Evolutionary conservation across 768 basidiomycete genomes (phyloP).

Genomic region (Galerina marginata): DNA sequence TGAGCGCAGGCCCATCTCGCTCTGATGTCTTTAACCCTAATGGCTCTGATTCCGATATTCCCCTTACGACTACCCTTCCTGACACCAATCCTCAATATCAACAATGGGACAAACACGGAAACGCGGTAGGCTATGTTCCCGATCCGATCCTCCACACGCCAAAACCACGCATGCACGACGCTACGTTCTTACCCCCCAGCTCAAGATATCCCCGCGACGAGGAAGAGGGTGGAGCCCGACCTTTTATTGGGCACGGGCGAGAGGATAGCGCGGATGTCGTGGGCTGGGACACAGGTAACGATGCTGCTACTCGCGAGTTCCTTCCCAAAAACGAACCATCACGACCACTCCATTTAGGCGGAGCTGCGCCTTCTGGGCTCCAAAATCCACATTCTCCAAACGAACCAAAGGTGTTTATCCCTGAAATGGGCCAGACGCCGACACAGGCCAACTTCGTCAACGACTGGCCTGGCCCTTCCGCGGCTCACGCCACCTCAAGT

Average conservation of each 20-base stretch:
- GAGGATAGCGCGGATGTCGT: slow-evolving; percentile 37
- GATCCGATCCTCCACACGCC: slow-evolving; percentile 55
- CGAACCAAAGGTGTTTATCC: slow-evolving; percentile 9
- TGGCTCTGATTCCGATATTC: slow-evolving; percentile 42
- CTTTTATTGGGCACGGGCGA: slow-evolving; percentile 10
- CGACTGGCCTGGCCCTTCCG: not conserved
- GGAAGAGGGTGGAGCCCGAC: slow-evolving; percentile 15
- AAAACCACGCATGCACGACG: slow-evolving; percentile 40
- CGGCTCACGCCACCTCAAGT: not conserved
- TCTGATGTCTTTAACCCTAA: slow-evolving; percentile 31
- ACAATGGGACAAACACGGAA: slow-evolving; percentile 57
- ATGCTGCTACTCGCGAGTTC: not conserved
- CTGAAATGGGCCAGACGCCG: slow-evolving; percentile 20
- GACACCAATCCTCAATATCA: slow-evolving; percentile 39
- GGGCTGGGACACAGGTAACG: slow-evolving; percentile 33
- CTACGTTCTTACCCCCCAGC: slow-evolving; percentile 9
- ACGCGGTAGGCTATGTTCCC: slow-evolving; percentile 50
- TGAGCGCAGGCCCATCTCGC: slow-evolving; percentile 17
- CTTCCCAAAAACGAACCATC: not conserved
- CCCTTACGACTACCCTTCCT: slow-evolving; percentile 40
- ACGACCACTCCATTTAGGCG: not conserved
- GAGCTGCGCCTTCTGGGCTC: not conserved
- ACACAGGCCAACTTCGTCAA: slow-evolving; percentile 24
- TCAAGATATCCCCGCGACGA: slow-evolving; percentile 18
- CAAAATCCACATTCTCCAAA: slow-evolving; percentile 9